phyloP scores from a whole-genome alignment of 495 filamentous ascomycete genomes.

The Daldinia childiae region DNA sequence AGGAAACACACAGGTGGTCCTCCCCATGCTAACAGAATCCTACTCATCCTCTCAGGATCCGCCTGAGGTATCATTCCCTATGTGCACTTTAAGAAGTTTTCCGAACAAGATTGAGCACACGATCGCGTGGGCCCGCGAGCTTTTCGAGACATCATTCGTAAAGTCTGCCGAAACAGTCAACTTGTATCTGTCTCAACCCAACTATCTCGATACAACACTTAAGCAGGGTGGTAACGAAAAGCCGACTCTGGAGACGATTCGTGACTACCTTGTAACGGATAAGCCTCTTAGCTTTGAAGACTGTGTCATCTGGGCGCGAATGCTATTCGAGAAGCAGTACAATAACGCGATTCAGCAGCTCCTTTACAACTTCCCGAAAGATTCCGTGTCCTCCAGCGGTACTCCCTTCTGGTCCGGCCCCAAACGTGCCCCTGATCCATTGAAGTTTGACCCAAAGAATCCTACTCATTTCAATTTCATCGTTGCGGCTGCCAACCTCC shows the following conservation, averaged over 20 bases:
- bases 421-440: slow-evolving; percentile 92
- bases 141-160: slow-evolving; percentile 94
- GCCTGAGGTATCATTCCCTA: slow-evolving; percentile 97
- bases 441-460: slow-evolving; percentile 87
- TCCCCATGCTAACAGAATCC: slow-evolving; percentile 91
- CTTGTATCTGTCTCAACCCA: slow-evolving; percentile 88
- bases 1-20: slow-evolving; percentile 95
- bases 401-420: slow-evolving; percentile 98
- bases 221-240: slow-evolving; percentile 98
- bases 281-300: slow-evolving; percentile 95
- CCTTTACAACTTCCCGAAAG: slow-evolving; percentile 97
- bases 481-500: slow-evolving; percentile 87
- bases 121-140: slow-evolving; percentile 95
- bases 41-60: slow-evolving; percentile 99
- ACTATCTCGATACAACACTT: slow-evolving; percentile 87
- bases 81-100: slow-evolving; percentile 98
- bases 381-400: slow-evolving; percentile 85
- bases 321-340: slow-evolving; percentile 95
- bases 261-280: slow-evolving; percentile 89
- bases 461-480: slow-evolving; percentile 87
- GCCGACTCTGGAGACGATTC: slow-evolving; percentile 88
- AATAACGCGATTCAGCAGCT: slow-evolving; percentile 97
- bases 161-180: slow-evolving; percentile 95
- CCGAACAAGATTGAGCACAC: slow-evolving; percentile 99
- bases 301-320: slow-evolving; percentile 92